Evolutionary conservation across 768 basidiomycete genomes (phyloP).

Genomic region (Suillus brevipes): DNA sequence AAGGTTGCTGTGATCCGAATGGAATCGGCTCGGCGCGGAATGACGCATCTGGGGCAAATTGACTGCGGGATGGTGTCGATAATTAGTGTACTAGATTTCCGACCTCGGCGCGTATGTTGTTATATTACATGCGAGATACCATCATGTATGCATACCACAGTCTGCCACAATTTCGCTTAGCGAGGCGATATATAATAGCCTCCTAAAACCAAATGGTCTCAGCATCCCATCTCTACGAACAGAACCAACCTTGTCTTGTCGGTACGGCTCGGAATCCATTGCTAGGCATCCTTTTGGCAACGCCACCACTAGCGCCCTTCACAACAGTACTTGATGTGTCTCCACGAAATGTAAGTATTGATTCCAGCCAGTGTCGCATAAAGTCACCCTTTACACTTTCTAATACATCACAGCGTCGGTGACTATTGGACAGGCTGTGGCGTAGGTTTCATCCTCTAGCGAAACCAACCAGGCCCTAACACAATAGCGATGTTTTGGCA

Average conservation of each 20-base stretch:
- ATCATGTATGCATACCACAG: neutral
- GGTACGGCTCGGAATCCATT: neutral
- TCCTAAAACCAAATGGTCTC: neutral
- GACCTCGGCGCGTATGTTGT: neutral
- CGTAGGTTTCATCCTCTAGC: constrained; percentile 21
- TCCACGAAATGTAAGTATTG: constrained; percentile 36
- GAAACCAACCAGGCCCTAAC: neutral
- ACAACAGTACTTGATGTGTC: constrained; percentile 24
- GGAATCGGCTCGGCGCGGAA: constrained; percentile 14
- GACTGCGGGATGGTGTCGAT: constrained; percentile 6
- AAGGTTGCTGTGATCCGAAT: constrained; percentile 33
- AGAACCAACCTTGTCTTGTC: neutral
- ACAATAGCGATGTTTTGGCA: neutral
- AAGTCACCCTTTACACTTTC: constrained; percentile 8
- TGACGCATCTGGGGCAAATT: constrained; percentile 34
- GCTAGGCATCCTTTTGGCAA: neutral
- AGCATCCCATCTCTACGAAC: neutral
- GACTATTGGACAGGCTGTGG: constrained; percentile 40
- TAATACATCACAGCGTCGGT: constrained; percentile 28
- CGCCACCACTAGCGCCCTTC: neutral
- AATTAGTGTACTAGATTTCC: constrained; percentile 5
- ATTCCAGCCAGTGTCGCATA: neutral
- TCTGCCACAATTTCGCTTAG: constrained; percentile 20
- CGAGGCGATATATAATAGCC: constrained; percentile 9
- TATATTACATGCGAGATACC: neutral